Evolutionary conservation across 257 asterid genomes (phyloP).

Genomic region (Scutellaria galericulata): DNA sequence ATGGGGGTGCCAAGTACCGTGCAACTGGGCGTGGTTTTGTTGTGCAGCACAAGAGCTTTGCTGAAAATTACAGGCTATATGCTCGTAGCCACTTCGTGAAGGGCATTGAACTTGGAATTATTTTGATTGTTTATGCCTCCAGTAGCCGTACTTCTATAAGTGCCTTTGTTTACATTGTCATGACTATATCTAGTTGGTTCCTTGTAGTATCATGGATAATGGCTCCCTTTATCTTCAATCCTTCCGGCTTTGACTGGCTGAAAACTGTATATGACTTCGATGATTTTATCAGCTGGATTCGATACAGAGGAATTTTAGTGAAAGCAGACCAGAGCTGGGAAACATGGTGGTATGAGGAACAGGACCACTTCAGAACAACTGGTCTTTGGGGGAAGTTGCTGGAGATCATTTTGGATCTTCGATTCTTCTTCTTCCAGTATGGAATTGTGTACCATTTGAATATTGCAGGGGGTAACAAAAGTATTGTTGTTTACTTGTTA

Average conservation of each 20-base stretch:
- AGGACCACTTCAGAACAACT: constrained; percentile 86
- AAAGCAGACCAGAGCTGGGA: constrained; percentile 94
- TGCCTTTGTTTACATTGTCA: constrained; percentile 73
- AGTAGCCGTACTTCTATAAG: constrained; percentile 50
- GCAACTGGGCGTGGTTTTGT: constrained; percentile 98
- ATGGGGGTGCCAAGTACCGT: constrained; percentile 95
- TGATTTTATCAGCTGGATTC: constrained; percentile 80
- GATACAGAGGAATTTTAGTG: constrained; percentile 79
- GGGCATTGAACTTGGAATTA: constrained; percentile 93
- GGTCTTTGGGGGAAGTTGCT: constrained; percentile 95
- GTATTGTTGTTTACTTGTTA: constrained; percentile 79
- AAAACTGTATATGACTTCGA: constrained; percentile 90
- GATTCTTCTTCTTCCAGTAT: constrained; percentile 94
- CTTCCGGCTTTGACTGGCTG: constrained; percentile 96
- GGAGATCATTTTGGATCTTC: constrained; percentile 87
- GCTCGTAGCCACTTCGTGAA: constrained; percentile 94
- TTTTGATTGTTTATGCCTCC: constrained; percentile 76
- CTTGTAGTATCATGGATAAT: constrained; percentile 89
- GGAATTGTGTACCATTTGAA: constrained; percentile 89
- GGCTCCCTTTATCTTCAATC: constrained; percentile 87
- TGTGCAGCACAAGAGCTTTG: constrained; percentile 83
- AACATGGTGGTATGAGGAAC: constrained; percentile 97
- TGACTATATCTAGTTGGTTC: constrained; percentile 93
- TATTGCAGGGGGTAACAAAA: constrained; percentile 46
- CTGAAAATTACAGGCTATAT: constrained; percentile 84